phyloP scores from a whole-genome alignment of 2,329 filamentous ascomycete genomes.

The Nigrograna mackinnonii region DNA sequence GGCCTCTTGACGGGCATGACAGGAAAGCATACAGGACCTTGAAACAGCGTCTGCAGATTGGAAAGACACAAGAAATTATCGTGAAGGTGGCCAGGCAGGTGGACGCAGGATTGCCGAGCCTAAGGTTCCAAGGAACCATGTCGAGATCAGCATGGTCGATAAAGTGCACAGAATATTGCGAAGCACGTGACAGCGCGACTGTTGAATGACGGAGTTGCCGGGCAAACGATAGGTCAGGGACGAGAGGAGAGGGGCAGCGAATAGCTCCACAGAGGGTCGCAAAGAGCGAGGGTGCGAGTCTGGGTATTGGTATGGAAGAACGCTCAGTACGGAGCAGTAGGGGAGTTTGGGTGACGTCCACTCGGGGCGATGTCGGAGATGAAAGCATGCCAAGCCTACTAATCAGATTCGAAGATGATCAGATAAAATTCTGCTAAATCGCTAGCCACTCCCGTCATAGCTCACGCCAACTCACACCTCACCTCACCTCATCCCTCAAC shows the following conservation, averaged over 20 bases:
- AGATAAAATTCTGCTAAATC: slow-evolving; percentile 33
- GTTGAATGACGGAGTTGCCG: too few species aligned
- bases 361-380: slow-evolving; percentile 25
- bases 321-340: too few species aligned
- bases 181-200: too few species aligned
- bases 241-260: too few species aligned
- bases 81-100: slow-evolving; percentile 17
- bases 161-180: slow-evolving; percentile 7
- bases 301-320: too few species aligned
- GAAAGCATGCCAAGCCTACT: slow-evolving; percentile 10
- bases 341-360: background rate
- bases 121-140: slow-evolving; percentile 23
- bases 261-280: too few species aligned
- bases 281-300: too few species aligned
- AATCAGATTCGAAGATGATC: slow-evolving; percentile 30
- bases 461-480: background rate
- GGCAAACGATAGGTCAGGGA: too few species aligned
- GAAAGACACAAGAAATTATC: slow-evolving; percentile 13
- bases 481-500: slow-evolving; percentile 3
- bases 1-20: slow-evolving; percentile 33
- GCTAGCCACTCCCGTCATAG: background rate
- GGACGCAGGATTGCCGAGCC: slow-evolving; percentile 16
- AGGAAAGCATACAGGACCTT: slow-evolving; percentile 14
- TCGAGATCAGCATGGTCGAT: slow-evolving; percentile 24
- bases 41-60: slow-evolving; percentile 11